Conservation (phyloP, 176 grass and related monocot species). For the barley (Hordeum vulgare) region MorexV3_pseudomolecules_assembly NC_058522.1:510371073-510371572, state of each 20-base stretch:
- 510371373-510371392: too few species aligned
- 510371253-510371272: not conserved
- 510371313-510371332: too few species aligned
- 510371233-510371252: not conserved
- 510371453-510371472: not conserved
- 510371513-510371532: not conserved
- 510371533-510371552: too few species aligned
- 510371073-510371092: too few species aligned
- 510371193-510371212: not conserved
- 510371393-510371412: too few species aligned
- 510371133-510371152: too few species aligned
- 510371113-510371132: too few species aligned
- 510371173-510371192: not conserved
- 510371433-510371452: not conserved
- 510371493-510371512: not conserved
- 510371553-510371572: not conserved
- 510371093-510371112: too few species aligned
- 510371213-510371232: not conserved
- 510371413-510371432: not conserved
- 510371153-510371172: too few species aligned
- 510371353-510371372: too few species aligned
- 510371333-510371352: too few species aligned
- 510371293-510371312: too few species aligned
- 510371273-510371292: not conserved
- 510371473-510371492: not conserved